Percentiles rank a stretch among this genome's conserved stretches.
These are phyloP conservation scores for Massariosphaeria phaeospora DNA, from an alignment of 495 filamentous ascomycete genomes.

Conservation along the genomic window DNA sequence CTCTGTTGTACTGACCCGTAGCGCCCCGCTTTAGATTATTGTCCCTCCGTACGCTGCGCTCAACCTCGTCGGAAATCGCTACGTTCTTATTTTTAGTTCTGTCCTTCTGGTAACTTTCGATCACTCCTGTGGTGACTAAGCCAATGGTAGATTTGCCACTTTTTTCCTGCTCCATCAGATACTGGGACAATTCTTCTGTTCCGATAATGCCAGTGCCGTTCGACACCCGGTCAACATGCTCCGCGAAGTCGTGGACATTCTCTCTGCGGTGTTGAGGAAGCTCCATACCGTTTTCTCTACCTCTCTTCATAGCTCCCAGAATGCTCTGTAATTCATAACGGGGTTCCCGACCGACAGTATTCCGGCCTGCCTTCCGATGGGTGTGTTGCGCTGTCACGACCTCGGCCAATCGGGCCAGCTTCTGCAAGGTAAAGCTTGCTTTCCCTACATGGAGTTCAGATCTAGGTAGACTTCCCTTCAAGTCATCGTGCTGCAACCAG, in stretches of 20 bases:
- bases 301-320: slow-evolving; percentile 40
- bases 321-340: slow-evolving; percentile 39
- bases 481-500: slow-evolving; percentile 53
- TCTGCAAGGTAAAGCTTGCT: not conserved
- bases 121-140: slow-evolving; percentile 1
- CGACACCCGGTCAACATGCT: slow-evolving; percentile 19
- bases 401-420: not conserved
- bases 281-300: slow-evolving; percentile 37
- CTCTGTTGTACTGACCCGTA: not conserved
- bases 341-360: slow-evolving; percentile 52
- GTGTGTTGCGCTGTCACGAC: slow-evolving; percentile 8
- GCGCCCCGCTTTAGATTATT: too few relatives aligned
- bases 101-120: not conserved
- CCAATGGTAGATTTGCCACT: slow-evolving; percentile 7
- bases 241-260: slow-evolving; percentile 29
- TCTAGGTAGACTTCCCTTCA: slow-evolving; percentile 49
- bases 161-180: slow-evolving; percentile 7
- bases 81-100: not conserved
- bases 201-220: slow-evolving; percentile 15
- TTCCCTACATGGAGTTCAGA: slow-evolving; percentile 31
- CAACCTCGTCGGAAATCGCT: not conserved
- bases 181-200: not conserved
- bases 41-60: not conserved
- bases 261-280: slow-evolving; percentile 42
- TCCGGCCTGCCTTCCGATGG: slow-evolving; percentile 46